Conservation (phyloP, 2,329 filamentous ascomycete genomes). For the Shiraia sp. region DNA sequence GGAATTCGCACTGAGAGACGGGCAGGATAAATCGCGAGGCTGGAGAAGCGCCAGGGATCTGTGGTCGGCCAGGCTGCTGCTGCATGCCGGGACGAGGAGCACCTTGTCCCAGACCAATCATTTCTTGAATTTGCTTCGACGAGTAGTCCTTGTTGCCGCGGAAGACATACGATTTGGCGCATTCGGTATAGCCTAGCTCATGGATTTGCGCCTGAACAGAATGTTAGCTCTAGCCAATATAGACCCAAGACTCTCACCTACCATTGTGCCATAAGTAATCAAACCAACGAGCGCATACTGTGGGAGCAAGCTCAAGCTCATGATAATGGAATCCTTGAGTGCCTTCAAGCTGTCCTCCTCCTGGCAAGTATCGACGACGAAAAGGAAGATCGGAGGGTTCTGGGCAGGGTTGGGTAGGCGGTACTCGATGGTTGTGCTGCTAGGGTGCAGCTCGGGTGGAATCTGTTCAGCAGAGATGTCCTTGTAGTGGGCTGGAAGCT, state of each 20-base stretch:
- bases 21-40: constrained; percentile 90
- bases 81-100: constrained; percentile 70
- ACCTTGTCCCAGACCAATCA: constrained; percentile 81
- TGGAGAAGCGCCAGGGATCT: constrained; percentile 71
- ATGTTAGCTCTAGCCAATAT: not conserved
- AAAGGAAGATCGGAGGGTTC: constrained; percentile 83
- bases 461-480: constrained; percentile 84
- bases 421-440: constrained; percentile 90
- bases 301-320: constrained; percentile 80
- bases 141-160: constrained; percentile 96
- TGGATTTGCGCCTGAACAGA: constrained; percentile 80
- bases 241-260: constrained; percentile 42
- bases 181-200: constrained; percentile 96
- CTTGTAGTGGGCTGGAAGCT: constrained; percentile 83
- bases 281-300: constrained; percentile 81
- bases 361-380: constrained; percentile 86
- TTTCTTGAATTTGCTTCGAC: constrained; percentile 99
- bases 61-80: constrained; percentile 73
- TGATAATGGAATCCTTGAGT: constrained; percentile 82
- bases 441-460: constrained; percentile 78
- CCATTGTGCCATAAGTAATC: constrained; percentile 92
- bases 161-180: constrained; percentile 98
- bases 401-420: constrained; percentile 78
- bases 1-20: constrained; percentile 94
- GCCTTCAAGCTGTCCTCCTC: constrained; percentile 84